phyloP scores from a whole-genome alignment of 257 asterid genomes.

The Ilex aquifolium region DNA sequence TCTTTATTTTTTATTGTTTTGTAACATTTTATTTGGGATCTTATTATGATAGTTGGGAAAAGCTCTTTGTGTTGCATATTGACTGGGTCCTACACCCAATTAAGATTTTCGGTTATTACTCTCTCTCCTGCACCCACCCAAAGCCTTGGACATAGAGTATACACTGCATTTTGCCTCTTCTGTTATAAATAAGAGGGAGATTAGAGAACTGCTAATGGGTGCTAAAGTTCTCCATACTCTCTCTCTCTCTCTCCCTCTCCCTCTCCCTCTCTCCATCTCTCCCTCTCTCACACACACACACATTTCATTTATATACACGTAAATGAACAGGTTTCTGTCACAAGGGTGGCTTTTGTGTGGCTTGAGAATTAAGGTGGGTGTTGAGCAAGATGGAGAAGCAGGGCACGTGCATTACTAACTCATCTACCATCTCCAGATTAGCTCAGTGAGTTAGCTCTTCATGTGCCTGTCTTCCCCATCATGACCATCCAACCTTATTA shows the following conservation, averaged over 20 bases:
- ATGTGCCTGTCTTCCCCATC: constrained; percentile 24
- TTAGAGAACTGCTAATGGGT: neutral
- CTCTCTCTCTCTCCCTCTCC: neutral
- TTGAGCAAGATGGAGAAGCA: constrained; percentile 98
- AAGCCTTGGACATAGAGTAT: no score
- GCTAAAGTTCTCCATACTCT: neutral
- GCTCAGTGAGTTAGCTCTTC: constrained; percentile 15
- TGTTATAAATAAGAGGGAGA: constrained; percentile 30
- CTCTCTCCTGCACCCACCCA: neutral
- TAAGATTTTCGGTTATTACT: constrained; percentile 3
- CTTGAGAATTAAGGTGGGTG: constrained; percentile 44
- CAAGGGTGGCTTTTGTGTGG: neutral
- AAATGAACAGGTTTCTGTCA: no score
- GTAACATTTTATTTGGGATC: neutral
- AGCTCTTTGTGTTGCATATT: constrained; percentile 1
- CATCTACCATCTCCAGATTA: neutral
- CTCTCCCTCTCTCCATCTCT: neutral
- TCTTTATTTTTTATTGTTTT: neutral
- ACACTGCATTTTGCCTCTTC: neutral
- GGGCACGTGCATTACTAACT: constrained; percentile 98
- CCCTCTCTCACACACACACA: neutral
- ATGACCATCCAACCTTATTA: constrained; percentile 11
- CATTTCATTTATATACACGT: no score
- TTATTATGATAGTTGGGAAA: neutral
- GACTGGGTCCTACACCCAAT: constrained; percentile 13